Conservation (phyloP, 345 rosid genomes). For the Lepidium aucheri region DNA sequence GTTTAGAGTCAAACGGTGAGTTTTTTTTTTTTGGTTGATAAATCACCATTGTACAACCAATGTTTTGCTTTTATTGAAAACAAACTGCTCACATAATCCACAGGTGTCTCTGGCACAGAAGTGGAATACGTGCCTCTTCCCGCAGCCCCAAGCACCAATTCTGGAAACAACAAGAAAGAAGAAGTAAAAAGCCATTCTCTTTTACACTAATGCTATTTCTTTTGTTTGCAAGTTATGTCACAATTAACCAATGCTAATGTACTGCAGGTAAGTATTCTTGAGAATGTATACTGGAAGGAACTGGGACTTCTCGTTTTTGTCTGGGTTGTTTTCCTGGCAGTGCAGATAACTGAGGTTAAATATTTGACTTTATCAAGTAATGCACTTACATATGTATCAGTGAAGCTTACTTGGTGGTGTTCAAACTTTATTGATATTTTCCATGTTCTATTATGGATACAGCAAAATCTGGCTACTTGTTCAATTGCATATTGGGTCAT, state of each 20-base stretch:
- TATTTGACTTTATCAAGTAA: neutral
- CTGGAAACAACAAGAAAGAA: slow-evolving; percentile 28
- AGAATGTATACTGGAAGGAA: slow-evolving; percentile 76
- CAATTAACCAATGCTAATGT: neutral
- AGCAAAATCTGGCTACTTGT: slow-evolving; percentile 49
- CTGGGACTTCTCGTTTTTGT: slow-evolving; percentile 73
- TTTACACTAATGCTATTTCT: neutral
- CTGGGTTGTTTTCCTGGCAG: slow-evolving; percentile 57
- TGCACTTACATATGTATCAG: neutral
- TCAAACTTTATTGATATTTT: slow-evolving; percentile 7
- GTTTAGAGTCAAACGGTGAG: slow-evolving; percentile 42
- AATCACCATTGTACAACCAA: neutral
- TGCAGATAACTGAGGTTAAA: slow-evolving; percentile 66
- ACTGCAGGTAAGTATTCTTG: slow-evolving; percentile 45
- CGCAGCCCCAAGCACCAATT: slow-evolving; percentile 33
- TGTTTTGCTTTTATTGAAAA: neutral
- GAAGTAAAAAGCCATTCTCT: slow-evolving; percentile 16
- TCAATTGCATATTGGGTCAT: slow-evolving; percentile 53
- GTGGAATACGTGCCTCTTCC: slow-evolving; percentile 62
- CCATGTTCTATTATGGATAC: slow-evolving; percentile 23
- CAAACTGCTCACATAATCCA: neutral
- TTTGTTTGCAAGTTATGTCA: neutral
- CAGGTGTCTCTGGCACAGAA: slow-evolving; percentile 32
- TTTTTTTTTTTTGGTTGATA: neutral
- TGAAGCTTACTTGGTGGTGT: neutral